Evolutionary conservation across 129 eudicot genomes (phyloP), one percentile per base, ranked within the genome.

Genomic region (Arctium minus): DNA sequence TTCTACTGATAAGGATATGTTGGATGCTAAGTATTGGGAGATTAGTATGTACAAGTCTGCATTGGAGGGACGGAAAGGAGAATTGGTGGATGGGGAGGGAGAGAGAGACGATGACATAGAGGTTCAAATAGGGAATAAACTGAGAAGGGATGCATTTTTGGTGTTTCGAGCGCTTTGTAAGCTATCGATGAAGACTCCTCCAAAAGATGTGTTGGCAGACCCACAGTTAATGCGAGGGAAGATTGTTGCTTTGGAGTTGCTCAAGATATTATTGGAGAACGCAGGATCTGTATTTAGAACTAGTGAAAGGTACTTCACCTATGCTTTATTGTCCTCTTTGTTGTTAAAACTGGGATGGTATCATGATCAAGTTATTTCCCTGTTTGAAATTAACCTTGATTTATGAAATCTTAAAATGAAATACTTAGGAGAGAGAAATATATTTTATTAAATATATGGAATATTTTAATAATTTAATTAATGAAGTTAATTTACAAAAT

Each of bases 21-120:
- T 92, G 88, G 97, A 92, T 73, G 97, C 97, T 0, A 92, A 88
- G 87, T 92, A 92, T 81, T 92, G 97, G 97, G 97, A 92, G 91
- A 90, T 92, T 75, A 90, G 94, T 74, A 90, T 92, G 94, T 92
- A 92, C 81, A 92, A 90, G 84, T 75, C 89, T 7, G 97, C 97
- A 11, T 82, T 92, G 78, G 92, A 90, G 79, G 97, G 94, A 72
- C 60, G 97, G 67, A 92, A 92, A 79, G 97, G 97, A 80, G 96
- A 91, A 82, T 74, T 91, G 86, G 89, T 81, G 0, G 94, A 89
- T 0, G 94, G 89, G 39, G 92, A 88, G 38, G 85, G 39, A 46
- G 96, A 86, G 77, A 86, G 92, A 79, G 97, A 92, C 22, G 97
- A 92, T 75, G 97, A 92, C 78, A 50, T 83, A 81, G 97, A 92